phyloP scores from a whole-genome alignment of 1,139 yeast species.

The Blastobotrys raffinosifermentans region DNA sequence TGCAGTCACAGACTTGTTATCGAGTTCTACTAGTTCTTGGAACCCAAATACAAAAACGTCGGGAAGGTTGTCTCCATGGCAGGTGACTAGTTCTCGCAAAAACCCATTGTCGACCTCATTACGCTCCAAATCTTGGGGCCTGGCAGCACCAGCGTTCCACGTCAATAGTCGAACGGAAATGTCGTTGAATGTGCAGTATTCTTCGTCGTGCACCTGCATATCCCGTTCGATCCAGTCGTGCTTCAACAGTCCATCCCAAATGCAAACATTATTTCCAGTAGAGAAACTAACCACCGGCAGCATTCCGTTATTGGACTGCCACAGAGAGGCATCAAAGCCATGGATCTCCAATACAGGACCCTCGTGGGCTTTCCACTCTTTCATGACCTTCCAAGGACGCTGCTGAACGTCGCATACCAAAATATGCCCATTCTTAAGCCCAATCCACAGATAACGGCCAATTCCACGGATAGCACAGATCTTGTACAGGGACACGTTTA shows the following conservation, averaged over 20 bases:
- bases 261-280: conserved; percentile 22
- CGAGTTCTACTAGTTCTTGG: conserved; percentile 88
- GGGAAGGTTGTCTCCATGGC: conserved; percentile 33
- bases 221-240: conserved; percentile 34
- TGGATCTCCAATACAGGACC: conserved; percentile 25
- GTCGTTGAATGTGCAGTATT: conserved; percentile 27
- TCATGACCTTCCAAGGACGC: conserved; percentile 33
- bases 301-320: conserved; percentile 11
- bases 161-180: conserved; percentile 32
- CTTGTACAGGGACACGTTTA: conserved; percentile 33
- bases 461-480: conserved; percentile 31
- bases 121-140: conserved; percentile 31
- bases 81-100: conserved; percentile 17
- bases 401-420: conserved; percentile 32
- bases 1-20: conserved; percentile 79
- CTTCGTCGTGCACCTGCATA: conserved; percentile 27
- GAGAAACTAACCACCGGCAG: conserved; percentile 18
- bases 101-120: conserved; percentile 18
- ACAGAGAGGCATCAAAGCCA: conserved; percentile 13
- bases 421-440: conserved; percentile 36
- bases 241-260: conserved; percentile 36
- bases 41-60: conserved; percentile 83
- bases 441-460: conserved; percentile 36
- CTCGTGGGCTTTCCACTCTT: conserved; percentile 38
- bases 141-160: conserved; percentile 41